Base-by-base conservation (phyloP, 176 grass and related monocot genomes). In the Phoenix dactylifera region DNA sequence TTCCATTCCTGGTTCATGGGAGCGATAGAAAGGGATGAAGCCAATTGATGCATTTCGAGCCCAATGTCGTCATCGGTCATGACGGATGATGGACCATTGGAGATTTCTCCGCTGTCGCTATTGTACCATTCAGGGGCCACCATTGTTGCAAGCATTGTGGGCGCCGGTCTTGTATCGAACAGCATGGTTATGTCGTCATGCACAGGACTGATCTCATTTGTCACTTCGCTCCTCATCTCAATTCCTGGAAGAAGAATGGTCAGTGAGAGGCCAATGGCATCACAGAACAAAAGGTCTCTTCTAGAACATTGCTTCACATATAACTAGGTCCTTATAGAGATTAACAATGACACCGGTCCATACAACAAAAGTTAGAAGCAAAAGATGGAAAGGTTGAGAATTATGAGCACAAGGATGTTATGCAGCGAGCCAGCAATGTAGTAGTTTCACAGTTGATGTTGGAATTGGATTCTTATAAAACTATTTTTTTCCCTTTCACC, bases 1-100 rank as follows among this genome's bases (percentile, higher is more conserved):
- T 62, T 60, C 82, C 78, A 70, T 19, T 82, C 72, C n/a, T 82
- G 74, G 18, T 77, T 74, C 10, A 70, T 26, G 32, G 62, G 6
- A 1, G 60, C 26, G 60, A 55, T 57, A 15, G 3, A 19, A 28
- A 26, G 52, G 30, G 56, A 26, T n/a, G 49, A 66, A 24, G 55
- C 58, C 28, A 55, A 24, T 60, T 35, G 25, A 10, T 58, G 63
- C 17, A 66, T 59, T 3, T 68, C 71, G 7, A 71, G 16, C 3
- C 4, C 16, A 24, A 70, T 44, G 26, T 68, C 52, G 15, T 68
- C 70, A 26, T 55, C 62, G 74, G 39, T 68, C 6, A n/a, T 35
- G 20, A 55, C 64, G 48, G 48, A 30, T 6, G 49, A 61, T 44
- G 35, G 35, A 44, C 35, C 35, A 3, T 44, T 44, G 35, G 35